Base-by-base conservation (phyloP, 225 moss, liverwort and hornwort genomes). In the Sphagnum tenellum region DNA sequence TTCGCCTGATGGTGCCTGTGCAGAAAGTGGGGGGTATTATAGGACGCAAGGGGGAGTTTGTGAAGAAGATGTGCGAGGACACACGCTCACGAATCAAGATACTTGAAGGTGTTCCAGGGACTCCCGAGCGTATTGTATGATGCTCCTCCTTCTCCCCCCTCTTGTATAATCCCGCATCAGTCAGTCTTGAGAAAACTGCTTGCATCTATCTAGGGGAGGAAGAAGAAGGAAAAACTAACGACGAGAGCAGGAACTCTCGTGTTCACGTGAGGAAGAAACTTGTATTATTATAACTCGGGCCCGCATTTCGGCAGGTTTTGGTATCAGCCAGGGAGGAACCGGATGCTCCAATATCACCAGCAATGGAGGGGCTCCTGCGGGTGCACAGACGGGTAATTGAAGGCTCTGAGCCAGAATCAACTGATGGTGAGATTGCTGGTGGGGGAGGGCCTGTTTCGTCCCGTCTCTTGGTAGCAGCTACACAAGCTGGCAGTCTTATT, bases 51-150 rank as follows among this genome's bases (percentile, higher is more conserved):
- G 96, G 96, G 7, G 96, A 98, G 76, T 98, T 98, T 55, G 93
- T 93, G 73, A 98, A 98, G 75, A 98, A 90, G 76, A 98, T 98
- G 96, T 98, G 96, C 55, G 96, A 98, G 66, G 96, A 98, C 65
- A 98, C 96, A 44, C 87, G 96, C 45, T 88, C 96, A 55, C 71
- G 96, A 72, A 93, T 98, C 79, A 98, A 98, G 81, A 98, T 98
- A 61, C 87, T 98, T 4, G 96, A 98, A 74, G 96, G 96, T 69
- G 96, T 98, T 59, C 96, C 93, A 59, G 96, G 96, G 67, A 98
- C 96, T 59, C 86, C 93, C 3, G 96, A 98, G 70, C 92, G 92
- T 70, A 98, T 98, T 77, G 96, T 98, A 90, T 78, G 88, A 66
- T 73, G 60, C 73, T 9, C 64, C 29, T 29, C 29, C 29, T 29